Evolutionary conservation across 83 land plant genomes (phyloP), one percentile per base, ranked within the genome.

Genomic region (Picea abies): DNA sequence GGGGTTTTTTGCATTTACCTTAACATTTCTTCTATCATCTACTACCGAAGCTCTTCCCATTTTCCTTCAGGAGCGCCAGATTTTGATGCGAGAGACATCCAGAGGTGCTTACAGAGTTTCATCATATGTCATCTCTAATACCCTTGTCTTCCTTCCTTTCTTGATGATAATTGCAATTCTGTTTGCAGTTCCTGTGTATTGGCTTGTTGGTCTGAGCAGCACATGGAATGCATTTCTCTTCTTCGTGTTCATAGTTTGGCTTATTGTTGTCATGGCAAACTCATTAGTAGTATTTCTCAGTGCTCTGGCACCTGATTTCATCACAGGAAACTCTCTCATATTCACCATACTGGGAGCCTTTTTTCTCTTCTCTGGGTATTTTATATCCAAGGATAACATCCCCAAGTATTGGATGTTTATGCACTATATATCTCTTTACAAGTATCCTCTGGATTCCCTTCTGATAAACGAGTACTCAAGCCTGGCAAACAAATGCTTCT

Each of bases 311-410:
- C 95, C 98, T 3, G 93, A 96, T 65, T 91, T 88, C 86, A 91
- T 88, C 12, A 85, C 87, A 0, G 98, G 94, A 47, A 94, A 91
- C 68, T 91, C 95, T 0, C 86, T 94, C 10, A 85, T 94, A 22
- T 85, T 86, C 81, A 76, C 88, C 0, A 87, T 88, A 47, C 84
- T 90, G 14, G 99, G 91, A 10, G 86, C 87, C 26, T 96, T 92
- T 86, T 96, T 95, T 84, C 92, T 96, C 68, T 96, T 95, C 92
- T 95, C 98, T 0, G 99, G 99, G 35, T 95, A 95, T 86, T 96
- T 96, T 91, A 93, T 96, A 20, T 86, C 96, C 11, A 93, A 90
- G 84, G 90, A 88, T 12, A 85, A 78, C 88, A 96, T 96, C 47
- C 99, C 99, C 5, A 88, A 87, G 58, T 96, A 95, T 76, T 96